Conservation (phyloP, 1,139 yeast species). For the Suhomyces kunorum region DNA sequence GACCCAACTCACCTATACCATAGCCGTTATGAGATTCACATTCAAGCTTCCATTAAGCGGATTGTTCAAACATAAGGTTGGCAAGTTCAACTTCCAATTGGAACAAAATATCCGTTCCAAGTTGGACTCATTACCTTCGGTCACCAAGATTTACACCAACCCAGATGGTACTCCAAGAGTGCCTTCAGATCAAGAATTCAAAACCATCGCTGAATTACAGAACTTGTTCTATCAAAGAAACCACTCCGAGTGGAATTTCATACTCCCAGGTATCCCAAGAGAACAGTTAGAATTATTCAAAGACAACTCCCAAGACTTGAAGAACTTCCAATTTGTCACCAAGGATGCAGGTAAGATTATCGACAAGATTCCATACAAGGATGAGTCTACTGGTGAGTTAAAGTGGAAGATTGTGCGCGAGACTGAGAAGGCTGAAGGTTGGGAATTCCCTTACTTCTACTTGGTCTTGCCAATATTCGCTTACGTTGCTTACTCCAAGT, state of each 20-base stretch:
- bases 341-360: slow-evolving; percentile 69
- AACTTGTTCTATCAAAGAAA: slow-evolving; percentile 60
- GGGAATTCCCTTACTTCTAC: slow-evolving; percentile 77
- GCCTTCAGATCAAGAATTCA: slow-evolving; percentile 71
- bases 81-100: slow-evolving; percentile 42
- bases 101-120: slow-evolving; percentile 47
- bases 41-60: slow-evolving; percentile 45
- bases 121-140: slow-evolving; percentile 53
- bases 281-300: slow-evolving; percentile 60
- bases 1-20: slow-evolving; percentile 1
- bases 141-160: slow-evolving; percentile 65
- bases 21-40: slow-evolving; percentile 41
- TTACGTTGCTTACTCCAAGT: slow-evolving; percentile 46
- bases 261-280: slow-evolving; percentile 53
- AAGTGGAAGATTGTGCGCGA: slow-evolving; percentile 80
- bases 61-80: slow-evolving; percentile 41
- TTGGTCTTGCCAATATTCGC: slow-evolving; percentile 65
- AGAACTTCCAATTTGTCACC: slow-evolving; percentile 58
- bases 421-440: slow-evolving; percentile 75
- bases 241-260: slow-evolving; percentile 61
- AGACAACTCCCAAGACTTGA: slow-evolving; percentile 66
- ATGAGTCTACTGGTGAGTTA: slow-evolving; percentile 73
- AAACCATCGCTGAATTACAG: slow-evolving; percentile 73
- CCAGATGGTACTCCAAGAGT: slow-evolving; percentile 77
- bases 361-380: slow-evolving; percentile 84